phyloP scores from a whole-genome alignment of 2,329 filamentous ascomycete genomes.

The Aspergillus tanneri region DNA sequence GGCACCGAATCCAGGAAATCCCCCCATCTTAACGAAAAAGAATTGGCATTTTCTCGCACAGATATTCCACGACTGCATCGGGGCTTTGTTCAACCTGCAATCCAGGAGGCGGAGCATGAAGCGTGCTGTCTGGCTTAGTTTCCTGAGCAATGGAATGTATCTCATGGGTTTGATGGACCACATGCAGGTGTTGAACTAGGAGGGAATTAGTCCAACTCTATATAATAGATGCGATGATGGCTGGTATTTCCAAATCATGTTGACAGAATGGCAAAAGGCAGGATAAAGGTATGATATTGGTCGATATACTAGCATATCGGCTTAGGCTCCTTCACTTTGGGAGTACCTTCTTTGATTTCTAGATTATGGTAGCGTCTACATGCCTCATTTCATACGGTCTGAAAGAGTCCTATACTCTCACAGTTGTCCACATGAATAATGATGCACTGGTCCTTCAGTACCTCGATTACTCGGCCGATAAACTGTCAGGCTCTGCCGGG shows the following conservation, averaged over 20 bases:
- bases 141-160: conserved; percentile 41
- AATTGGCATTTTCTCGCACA: conserved; percentile 41
- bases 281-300: too few relatives aligned
- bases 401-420: conserved; percentile 50
- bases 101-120: conserved; percentile 44
- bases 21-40: conserved; percentile 32
- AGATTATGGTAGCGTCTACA: neutral
- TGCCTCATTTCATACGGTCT: neutral
- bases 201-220: conserved; percentile 8
- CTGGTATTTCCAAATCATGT: neutral
- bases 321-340: conserved; percentile 52
- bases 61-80: conserved; percentile 45
- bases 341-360: conserved; percentile 55
- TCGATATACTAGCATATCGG: conserved; percentile 58
- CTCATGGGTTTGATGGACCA: conserved; percentile 47
- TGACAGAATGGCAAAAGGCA: too few relatives aligned
- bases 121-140: conserved; percentile 41
- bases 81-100: conserved; percentile 45
- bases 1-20: too few relatives aligned
- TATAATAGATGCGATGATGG: conserved; percentile 10
- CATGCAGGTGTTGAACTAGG: conserved; percentile 62
- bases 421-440: conserved; percentile 64
- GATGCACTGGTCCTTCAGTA: conserved; percentile 62
- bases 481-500: conserved; percentile 64
- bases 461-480: conserved; percentile 61